Percentiles rank a stretch among this genome's conserved stretches.
Evolutionary conservation across 306 rosid genomes (phyloP).

Genomic region (Pachyrhizus erosus): DNA sequence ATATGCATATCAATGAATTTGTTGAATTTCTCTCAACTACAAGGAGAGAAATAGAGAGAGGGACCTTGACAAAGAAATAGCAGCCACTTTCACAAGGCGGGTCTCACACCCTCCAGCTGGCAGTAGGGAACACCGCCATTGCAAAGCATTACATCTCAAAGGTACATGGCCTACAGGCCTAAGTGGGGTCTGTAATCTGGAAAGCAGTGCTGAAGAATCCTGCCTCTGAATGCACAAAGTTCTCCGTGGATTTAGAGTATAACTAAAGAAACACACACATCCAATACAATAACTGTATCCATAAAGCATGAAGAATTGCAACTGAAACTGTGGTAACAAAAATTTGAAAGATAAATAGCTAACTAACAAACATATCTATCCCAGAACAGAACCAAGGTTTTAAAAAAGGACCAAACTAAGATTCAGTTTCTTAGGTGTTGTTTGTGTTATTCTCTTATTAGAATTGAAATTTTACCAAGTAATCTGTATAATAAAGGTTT

Average conservation of each 20-base stretch:
- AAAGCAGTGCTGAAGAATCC: constrained; percentile 60
- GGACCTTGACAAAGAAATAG: constrained; percentile 73
- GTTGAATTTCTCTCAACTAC: neutral
- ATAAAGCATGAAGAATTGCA: neutral
- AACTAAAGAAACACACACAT: constrained; percentile 12
- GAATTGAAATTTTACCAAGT: no score
- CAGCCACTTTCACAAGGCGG: constrained; percentile 63
- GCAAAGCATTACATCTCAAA: constrained; percentile 60
- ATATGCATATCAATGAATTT: constrained; percentile 15
- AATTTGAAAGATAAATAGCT: neutral
- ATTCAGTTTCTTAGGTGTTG: no score
- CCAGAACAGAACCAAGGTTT: neutral
- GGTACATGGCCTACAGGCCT: constrained; percentile 57
- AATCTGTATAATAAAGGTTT: no score
- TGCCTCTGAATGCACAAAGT: constrained; percentile 55
- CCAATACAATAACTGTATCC: neutral
- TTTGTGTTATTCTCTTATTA: no score
- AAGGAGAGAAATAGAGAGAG: constrained; percentile 19
- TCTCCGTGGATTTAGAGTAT: constrained; percentile 34
- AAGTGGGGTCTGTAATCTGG: constrained; percentile 52
- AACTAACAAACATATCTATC: neutral
- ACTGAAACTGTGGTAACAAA: constrained; percentile 12
- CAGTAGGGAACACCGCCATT: constrained; percentile 64
- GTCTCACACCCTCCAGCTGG: constrained; percentile 72
- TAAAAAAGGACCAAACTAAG: no score